Conservation (phyloP, 352 stramenopile genomes). For the Thraustochytrium sp. region DNA sequence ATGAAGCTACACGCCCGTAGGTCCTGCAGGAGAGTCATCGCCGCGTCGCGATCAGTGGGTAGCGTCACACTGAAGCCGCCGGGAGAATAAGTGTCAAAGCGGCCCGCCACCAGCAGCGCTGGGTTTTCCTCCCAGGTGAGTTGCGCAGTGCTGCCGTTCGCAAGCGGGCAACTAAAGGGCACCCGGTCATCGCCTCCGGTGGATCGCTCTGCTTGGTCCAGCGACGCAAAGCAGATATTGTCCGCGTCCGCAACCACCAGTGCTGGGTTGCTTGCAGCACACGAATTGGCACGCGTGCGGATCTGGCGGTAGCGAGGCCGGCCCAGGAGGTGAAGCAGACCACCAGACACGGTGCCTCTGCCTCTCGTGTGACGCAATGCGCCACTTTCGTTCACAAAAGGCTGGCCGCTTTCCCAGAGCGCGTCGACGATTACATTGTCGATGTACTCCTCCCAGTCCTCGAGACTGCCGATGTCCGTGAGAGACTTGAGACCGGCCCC, state of each 20-base stretch:
- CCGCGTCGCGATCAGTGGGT: not conserved
- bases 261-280: not conserved
- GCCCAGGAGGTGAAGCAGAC: constrained; percentile 1
- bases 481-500: not conserved
- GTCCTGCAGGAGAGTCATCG: not conserved
- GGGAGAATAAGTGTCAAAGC: not conserved
- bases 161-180: constrained; percentile 9
- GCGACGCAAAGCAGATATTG: not conserved
- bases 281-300: not conserved
- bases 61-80: constrained; percentile 10
- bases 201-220: not conserved
- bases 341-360: not conserved
- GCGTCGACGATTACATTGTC: constrained; percentile 44
- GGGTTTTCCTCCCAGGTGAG: not conserved
- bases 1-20: constrained; percentile 11
- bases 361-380: constrained; percentile 31
- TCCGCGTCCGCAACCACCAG: not conserved
- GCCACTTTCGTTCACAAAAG: constrained; percentile 13
- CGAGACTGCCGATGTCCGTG: constrained; percentile 16
- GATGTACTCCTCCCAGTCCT: constrained; percentile 21
- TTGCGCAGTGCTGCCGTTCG: not conserved
- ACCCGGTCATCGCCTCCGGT: not conserved
- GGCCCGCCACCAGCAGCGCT: not conserved
- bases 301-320: constrained; percentile 22
- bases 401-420: constrained; percentile 39